Evolutionary conservation across 768 basidiomycete species (phyloP).

Genomic region (Exsudoporus frostii): DNA sequence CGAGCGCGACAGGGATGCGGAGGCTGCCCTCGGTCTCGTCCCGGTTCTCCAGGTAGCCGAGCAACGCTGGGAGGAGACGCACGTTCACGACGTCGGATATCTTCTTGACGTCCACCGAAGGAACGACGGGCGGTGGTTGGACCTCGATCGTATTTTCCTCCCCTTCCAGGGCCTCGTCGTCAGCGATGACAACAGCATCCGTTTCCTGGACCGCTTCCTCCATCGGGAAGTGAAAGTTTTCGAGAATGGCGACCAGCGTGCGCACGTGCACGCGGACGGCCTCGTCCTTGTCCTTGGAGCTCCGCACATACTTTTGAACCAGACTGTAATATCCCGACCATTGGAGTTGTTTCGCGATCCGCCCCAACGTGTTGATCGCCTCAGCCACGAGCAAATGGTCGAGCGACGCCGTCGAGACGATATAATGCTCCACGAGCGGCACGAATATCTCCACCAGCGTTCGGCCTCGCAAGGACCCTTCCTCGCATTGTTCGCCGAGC

Average conservation of each 20-base stretch:
- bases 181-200: constrained; percentile 29
- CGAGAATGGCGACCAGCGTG: constrained; percentile 76
- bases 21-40: constrained; percentile 81
- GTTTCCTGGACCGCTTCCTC: constrained; percentile 45
- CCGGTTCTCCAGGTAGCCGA: constrained; percentile 78
- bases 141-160: constrained; percentile 23
- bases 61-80: constrained; percentile 74
- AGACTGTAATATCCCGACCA: constrained; percentile 85
- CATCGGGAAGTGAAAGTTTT: constrained; percentile 91
- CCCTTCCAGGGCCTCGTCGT: constrained; percentile 27
- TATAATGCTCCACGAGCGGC: constrained; percentile 81
- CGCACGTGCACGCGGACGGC: constrained; percentile 83
- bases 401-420: constrained; percentile 54
- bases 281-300: constrained; percentile 62
- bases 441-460: constrained; percentile 81
- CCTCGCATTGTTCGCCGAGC: constrained; percentile 73
- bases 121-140: not conserved
- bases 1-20: constrained; percentile 85
- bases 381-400: constrained; percentile 92
- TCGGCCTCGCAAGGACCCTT: constrained; percentile 60
- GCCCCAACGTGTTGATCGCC: constrained; percentile 76
- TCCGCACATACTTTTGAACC: constrained; percentile 77
- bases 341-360: constrained; percentile 67
- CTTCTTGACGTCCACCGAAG: constrained; percentile 23
- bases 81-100: constrained; percentile 76